These are phyloP conservation scores for Marasmius tenuissimus DNA, from an alignment of 1,284 basidiomycete species.

Conservation along the genomic window DNA sequence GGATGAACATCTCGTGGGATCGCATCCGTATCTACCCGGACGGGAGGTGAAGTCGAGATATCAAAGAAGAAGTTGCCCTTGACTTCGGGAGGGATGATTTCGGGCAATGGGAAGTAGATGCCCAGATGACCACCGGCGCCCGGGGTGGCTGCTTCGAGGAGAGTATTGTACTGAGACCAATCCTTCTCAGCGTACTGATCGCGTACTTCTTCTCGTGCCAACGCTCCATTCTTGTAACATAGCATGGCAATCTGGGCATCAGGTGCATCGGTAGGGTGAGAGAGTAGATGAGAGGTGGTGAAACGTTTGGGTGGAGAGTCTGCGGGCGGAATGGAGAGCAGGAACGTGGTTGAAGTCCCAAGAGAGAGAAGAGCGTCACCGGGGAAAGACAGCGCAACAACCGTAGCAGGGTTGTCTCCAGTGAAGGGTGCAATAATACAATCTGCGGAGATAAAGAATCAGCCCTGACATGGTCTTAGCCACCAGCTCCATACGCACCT, in stretches of 20 bases:
- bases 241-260: conserved; percentile 75
- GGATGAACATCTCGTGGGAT: conserved; percentile 60
- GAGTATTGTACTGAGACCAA: conserved; percentile 76
- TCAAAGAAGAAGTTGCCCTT: conserved; percentile 68
- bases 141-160: conserved; percentile 55
- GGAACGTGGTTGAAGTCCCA: conserved; percentile 89
- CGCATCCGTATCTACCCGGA: conserved; percentile 32
- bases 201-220: conserved; percentile 80
- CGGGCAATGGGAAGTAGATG: conserved; percentile 78
- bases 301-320: conserved; percentile 63
- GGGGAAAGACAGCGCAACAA: conserved; percentile 77
- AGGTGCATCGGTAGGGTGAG: conserved; percentile 59
- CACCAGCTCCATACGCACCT: conserved; percentile 36
- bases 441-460: conserved; percentile 36
- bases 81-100: conserved; percentile 81
- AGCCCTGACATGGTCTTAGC: conserved; percentile 2
- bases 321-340: conserved; percentile 72
- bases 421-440: conserved; percentile 87
- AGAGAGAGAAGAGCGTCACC: conserved; percentile 87
- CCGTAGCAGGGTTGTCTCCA: conserved; percentile 90
- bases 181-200: conserved; percentile 61
- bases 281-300: conserved; percentile 72
- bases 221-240: conserved; percentile 83
- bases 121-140: conserved; percentile 65
- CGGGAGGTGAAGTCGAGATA: conserved; percentile 19